Evolutionary conservation across 192 early-diverging fungal genomes (phyloP).

Genomic region (Coemansia sp.): DNA sequence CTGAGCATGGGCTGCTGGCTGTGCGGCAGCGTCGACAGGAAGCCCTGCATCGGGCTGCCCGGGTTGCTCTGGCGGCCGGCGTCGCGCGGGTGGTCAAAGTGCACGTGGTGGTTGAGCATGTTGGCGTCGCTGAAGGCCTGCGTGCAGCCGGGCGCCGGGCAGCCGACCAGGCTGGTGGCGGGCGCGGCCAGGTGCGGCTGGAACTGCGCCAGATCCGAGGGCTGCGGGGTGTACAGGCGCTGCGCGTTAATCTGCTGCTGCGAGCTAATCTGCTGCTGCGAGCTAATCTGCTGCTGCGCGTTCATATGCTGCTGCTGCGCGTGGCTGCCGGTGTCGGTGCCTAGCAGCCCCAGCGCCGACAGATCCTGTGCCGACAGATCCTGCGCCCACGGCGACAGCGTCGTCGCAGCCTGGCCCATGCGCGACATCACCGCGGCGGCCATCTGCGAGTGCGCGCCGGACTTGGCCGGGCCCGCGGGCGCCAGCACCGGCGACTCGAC

Average conservation of each 20-base stretch:
- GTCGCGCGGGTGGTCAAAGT: conserved; percentile 30
- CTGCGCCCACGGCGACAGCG: conserved; percentile 18
- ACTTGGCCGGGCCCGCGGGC: conserved; percentile 5
- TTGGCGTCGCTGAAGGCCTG: conserved; percentile 40
- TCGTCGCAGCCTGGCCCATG: conserved; percentile 9
- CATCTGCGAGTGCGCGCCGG: conserved; percentile 41
- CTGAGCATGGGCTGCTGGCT: conserved; percentile 2
- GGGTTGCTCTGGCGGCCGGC: conserved; percentile 25
- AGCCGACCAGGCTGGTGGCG: conserved; percentile 10
- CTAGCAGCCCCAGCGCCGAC: conserved; percentile 21
- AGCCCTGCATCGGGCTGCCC: conserved; percentile 25
- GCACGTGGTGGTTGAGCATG: conserved; percentile 31
- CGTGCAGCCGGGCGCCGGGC: conserved; percentile 15
- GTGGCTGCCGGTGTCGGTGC: background rate
- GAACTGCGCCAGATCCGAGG: conserved; percentile 34
- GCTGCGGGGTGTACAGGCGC: conserved; percentile 27
- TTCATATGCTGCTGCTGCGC: background rate
- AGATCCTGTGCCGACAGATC: conserved; percentile 7
- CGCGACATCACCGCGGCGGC: conserved; percentile 32
- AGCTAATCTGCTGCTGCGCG: too few relatives aligned
- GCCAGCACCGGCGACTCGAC: conserved; percentile 12
- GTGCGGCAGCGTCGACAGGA: conserved; percentile 22
- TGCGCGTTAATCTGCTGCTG: conserved; percentile 13
- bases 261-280: too few relatives aligned
- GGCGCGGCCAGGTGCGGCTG: conserved; percentile 9